These are phyloP conservation scores for Chondrostereum purpureum DNA, from an alignment of 1,284 basidiomycete genomes.

Conservation along the genomic window DNA sequence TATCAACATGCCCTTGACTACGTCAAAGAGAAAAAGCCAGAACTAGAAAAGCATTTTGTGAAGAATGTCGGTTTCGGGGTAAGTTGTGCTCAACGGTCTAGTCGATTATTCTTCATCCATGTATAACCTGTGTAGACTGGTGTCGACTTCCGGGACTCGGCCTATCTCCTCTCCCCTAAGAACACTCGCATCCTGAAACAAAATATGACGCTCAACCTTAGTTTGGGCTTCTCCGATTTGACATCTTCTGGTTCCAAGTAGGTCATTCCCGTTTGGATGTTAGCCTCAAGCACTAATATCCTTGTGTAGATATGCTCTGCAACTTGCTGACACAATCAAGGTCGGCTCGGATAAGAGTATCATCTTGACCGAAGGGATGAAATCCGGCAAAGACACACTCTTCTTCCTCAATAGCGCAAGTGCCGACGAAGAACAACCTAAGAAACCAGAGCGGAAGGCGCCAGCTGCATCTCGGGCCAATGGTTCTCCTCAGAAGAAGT, in stretches of 20 bases:
- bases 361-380: slow-evolving; percentile 80
- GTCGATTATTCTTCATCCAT: slow-evolving; percentile 12
- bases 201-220: slow-evolving; percentile 84
- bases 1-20: slow-evolving; percentile 75
- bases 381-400: slow-evolving; percentile 78
- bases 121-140: slow-evolving; percentile 65
- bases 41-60: slow-evolving; percentile 78
- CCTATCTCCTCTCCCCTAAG: slow-evolving; percentile 80
- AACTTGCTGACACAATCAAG: slow-evolving; percentile 85
- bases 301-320: slow-evolving; percentile 72
- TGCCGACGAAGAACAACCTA: slow-evolving; percentile 43
- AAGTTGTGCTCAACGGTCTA: slow-evolving; percentile 18
- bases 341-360: slow-evolving; percentile 64
- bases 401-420: slow-evolving; percentile 74
- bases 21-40: slow-evolving; percentile 73
- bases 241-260: slow-evolving; percentile 75
- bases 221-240: slow-evolving; percentile 81
- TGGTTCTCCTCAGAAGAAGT: slow-evolving; percentile 61
- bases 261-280: slow-evolving; percentile 17
- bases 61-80: slow-evolving; percentile 93
- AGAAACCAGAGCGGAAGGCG: slow-evolving; percentile 54
- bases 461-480: slow-evolving; percentile 46
- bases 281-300: slow-evolving; percentile 5
- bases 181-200: slow-evolving; percentile 66
- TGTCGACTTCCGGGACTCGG: slow-evolving; percentile 89